These are phyloP conservation scores for Lepidium africanum DNA, from an alignment of 345 rosid genomes.

Conservation along the genomic window DNA sequence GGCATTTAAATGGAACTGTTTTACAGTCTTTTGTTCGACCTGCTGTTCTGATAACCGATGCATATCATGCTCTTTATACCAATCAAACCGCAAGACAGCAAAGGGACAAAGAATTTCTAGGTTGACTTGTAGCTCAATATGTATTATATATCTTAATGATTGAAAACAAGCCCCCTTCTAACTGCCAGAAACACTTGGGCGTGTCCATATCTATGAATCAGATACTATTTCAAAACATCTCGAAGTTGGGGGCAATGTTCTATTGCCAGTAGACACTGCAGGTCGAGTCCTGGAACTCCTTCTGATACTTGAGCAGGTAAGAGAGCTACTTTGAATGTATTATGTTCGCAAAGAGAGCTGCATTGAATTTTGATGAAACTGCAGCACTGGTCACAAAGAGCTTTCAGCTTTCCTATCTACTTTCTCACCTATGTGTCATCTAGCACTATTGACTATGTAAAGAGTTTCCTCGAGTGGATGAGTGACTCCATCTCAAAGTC, in stretches of 20 bases:
- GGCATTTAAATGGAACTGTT: conserved; percentile 98
- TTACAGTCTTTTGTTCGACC: conserved; percentile 88
- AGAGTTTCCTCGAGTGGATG: conserved; percentile 99
- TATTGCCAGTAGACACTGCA: conserved; percentile 85
- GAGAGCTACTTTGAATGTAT: neutral
- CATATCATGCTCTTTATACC: conserved; percentile 79
- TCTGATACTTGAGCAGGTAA: conserved; percentile 85
- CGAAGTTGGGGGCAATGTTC: conserved; percentile 80
- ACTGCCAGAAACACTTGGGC: neutral
- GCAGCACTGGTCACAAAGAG: conserved; percentile 69
- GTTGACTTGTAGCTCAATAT: conserved; percentile 28
- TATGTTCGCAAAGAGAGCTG: neutral
- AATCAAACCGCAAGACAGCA: conserved; percentile 73
- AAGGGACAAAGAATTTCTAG: conserved; percentile 78
- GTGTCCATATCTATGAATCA: conserved; percentile 9
- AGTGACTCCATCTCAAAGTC: conserved; percentile 95
- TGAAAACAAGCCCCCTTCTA: neutral
- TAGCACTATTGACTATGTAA: conserved; percentile 90
- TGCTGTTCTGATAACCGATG: conserved; percentile 94
- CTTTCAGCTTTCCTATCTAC: conserved; percentile 69
- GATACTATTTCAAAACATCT: conserved; percentile 62
- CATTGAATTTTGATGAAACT: conserved; percentile 26
- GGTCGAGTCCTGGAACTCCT: conserved; percentile 93
- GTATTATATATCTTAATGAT: neutral
- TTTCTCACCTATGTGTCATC: conserved; percentile 86